A percentile compares a stretch with the other conserved stretches of the same genome.
These are phyloP conservation scores for Annulohypoxylon stygium DNA, from an alignment of 495 filamentous ascomycete species.

Conservation along the genomic window DNA sequence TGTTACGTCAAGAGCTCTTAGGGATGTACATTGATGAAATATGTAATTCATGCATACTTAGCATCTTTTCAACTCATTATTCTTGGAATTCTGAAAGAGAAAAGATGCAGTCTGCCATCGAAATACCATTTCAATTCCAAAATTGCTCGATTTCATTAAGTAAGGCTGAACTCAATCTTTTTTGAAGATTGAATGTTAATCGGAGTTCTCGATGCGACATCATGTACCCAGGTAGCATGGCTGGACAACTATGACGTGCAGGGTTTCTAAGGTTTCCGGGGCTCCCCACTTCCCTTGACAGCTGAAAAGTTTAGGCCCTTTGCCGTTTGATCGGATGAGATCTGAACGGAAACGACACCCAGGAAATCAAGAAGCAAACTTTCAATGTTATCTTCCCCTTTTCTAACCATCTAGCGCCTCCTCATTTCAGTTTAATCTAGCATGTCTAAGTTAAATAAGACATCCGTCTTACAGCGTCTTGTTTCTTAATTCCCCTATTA, in stretches of 20 bases:
- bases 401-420: neutral
- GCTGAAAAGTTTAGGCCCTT: constrained; percentile 13
- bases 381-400: neutral
- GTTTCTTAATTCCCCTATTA: neutral
- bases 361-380: neutral
- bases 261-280: constrained; percentile 24
- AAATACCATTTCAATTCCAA: constrained; percentile 1
- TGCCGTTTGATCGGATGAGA: constrained; percentile 23
- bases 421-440: neutral
- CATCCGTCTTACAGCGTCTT: neutral
- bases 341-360: constrained; percentile 1
- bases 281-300: constrained; percentile 11
- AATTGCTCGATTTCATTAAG: constrained; percentile 18
- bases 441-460: neutral
- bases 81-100: too few species aligned
- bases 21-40: too few species aligned
- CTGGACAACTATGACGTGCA: constrained; percentile 31
- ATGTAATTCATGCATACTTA: neutral
- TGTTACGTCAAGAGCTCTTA: too few species aligned
- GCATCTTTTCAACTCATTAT: too few species aligned
- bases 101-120: neutral
- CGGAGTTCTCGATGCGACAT: constrained; percentile 23
- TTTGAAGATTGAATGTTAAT: neutral
- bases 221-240: constrained; percentile 7
- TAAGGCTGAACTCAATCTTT: constrained; percentile 33